A percentile compares a stretch with the other conserved stretches of the same genome.
phyloP scores from a whole-genome alignment of 2,329 filamentous ascomycete species.

The Xylaria sp. region DNA sequence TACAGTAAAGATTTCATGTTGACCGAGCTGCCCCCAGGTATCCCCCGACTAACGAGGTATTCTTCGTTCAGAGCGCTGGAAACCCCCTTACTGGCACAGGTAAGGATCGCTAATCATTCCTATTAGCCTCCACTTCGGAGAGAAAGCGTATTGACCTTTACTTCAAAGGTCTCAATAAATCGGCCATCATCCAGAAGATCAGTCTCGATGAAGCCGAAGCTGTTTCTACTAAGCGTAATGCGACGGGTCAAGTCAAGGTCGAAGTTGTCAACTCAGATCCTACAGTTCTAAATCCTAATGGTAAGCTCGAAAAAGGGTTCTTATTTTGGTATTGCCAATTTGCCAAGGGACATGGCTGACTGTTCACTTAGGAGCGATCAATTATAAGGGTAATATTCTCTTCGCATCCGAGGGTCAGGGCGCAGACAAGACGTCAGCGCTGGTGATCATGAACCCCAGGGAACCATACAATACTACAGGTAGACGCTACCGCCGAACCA shows the following conservation, averaged over 20 bases:
- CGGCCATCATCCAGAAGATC: conserved; percentile 63
- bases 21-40: conserved; percentile 46
- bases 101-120: not conserved
- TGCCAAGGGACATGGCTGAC: not conserved
- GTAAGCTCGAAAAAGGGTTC: conserved; percentile 45
- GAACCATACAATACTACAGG: conserved; percentile 63
- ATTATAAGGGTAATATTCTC: conserved; percentile 61
- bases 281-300: conserved; percentile 62
- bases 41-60: conserved; percentile 61
- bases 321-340: not conserved
- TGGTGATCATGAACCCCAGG: conserved; percentile 57
- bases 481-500: conserved; percentile 35
- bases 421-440: conserved; percentile 52
- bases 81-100: conserved; percentile 58
- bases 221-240: conserved; percentile 53
- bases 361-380: conserved; percentile 57
- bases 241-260: conserved; percentile 55
- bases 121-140: not conserved
- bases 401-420: conserved; percentile 64
- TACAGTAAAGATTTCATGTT: not conserved
- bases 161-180: conserved; percentile 58
- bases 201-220: conserved; percentile 57
- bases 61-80: conserved; percentile 66
- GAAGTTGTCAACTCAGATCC: conserved; percentile 56
- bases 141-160: conserved; percentile 30